phyloP scores from a whole-genome alignment of 345 rosid genomes.

The Eucalyptus paniculata region DNA sequence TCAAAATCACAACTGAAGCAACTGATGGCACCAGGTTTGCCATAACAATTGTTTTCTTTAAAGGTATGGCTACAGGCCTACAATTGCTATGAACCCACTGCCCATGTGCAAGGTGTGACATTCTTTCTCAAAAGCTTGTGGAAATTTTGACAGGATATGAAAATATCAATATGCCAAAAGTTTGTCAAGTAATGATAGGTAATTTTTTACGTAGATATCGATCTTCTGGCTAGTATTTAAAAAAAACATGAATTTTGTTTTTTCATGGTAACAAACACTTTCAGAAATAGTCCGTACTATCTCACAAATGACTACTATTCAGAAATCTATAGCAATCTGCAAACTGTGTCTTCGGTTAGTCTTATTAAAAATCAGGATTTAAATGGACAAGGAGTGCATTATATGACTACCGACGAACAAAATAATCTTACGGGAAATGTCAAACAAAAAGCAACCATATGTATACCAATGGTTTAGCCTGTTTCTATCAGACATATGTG shows the following conservation, averaged over 20 bases:
- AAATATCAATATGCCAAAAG: neutral
- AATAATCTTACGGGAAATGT: neutral
- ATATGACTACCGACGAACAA: neutral
- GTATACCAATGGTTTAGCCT: neutral
- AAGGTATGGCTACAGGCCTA: neutral
- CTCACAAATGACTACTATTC: neutral
- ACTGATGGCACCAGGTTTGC: neutral
- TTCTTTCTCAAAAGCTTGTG: neutral
- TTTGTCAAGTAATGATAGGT: neutral
- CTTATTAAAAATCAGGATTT: neutral
- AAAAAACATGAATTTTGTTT: neutral
- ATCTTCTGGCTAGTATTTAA: neutral
- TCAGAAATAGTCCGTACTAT: neutral
- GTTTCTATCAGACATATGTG: neutral
- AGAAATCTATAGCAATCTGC: neutral
- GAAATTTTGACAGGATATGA: neutral
- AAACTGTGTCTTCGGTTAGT: neutral
- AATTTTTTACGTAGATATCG: neutral
- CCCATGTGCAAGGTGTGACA: neutral
- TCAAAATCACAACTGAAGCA: neutral
- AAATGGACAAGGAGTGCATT: neutral
- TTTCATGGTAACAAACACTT: neutral
- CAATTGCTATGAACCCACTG: neutral
- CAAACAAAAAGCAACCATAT: neutral
- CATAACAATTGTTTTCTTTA: neutral